Evolutionary conservation across 1,284 basidiomycete genomes (phyloP), one percentile per base, ranked within the genome.

Genomic region (Waitea zeae): DNA sequence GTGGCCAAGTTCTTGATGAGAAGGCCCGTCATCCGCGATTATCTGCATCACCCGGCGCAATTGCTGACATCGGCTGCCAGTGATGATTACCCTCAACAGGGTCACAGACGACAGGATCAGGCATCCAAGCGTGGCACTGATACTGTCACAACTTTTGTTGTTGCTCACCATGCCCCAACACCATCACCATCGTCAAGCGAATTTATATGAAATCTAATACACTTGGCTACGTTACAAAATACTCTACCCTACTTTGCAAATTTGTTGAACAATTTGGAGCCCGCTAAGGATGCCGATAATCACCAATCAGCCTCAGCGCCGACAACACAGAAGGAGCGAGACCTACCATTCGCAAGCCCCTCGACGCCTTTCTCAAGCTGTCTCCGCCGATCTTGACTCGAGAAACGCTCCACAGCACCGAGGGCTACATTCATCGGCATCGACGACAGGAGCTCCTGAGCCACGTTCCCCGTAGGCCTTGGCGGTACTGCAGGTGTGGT

Each of bases 191-290:
- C n/a, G n/a, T n/a, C n/a, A n/a, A n/a, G n/a, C n/a, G n/a, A n/a
- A n/a, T n/a, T n/a, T n/a, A n/a, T n/a, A n/a, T n/a, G n/a, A n/a
- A n/a, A n/a, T n/a, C n/a, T n/a, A n/a, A n/a, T n/a, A n/a, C n/a
- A n/a, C n/a, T n/a, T n/a, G n/a, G n/a, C n/a, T n/a, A n/a, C n/a
- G n/a, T n/a, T n/a, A n/a, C n/a, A n/a, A n/a, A n/a, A 13, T 35
- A 35, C 24, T 35, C n/a, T 31, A 12, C 32, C 31, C 43, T 46
- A 58, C 41, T 52, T 58, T 27, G 48, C 57, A 38, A 61, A 57
- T 45, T 61, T 64, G 37, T 48, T 51, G 34, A 62, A 53, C 24
- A 64, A 41, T 43, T 61, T 62, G 36, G 42, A 54, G 17, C 59
- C 53, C 38, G 54, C 59, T 63, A 40, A 36, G 42, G 30, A 36